These are phyloP conservation scores for Talaromyces verruculosus DNA, from an alignment of 2,329 filamentous ascomycete genomes.

Conservation along the genomic window DNA sequence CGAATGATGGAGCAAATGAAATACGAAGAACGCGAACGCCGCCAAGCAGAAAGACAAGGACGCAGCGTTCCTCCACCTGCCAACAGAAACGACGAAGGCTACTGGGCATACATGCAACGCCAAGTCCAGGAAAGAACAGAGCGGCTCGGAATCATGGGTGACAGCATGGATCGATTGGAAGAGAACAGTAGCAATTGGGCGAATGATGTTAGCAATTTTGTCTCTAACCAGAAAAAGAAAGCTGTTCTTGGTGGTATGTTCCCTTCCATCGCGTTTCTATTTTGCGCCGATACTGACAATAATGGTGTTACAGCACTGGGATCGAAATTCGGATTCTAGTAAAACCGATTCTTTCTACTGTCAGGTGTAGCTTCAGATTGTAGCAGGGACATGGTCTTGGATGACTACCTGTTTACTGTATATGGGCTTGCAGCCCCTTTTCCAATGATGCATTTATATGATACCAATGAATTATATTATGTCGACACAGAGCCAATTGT, in stretches of 20 bases:
- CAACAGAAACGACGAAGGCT: constrained; percentile 59
- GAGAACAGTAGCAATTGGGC: constrained; percentile 80
- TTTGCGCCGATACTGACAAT: background rate
- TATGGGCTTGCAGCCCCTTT: background rate
- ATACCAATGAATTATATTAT: background rate
- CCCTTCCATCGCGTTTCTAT: background rate
- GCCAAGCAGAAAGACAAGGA: constrained; percentile 40
- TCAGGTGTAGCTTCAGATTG: background rate
- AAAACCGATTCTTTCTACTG: background rate
- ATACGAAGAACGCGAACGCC: constrained; percentile 65
- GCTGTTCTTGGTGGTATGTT: constrained; percentile 66
- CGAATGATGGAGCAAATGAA: constrained; percentile 79
- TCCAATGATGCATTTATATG: constrained; percentile 6
- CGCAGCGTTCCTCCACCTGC: constrained; percentile 32
- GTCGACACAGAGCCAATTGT: background rate
- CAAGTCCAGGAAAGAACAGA: constrained; percentile 90
- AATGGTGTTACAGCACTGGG: constrained; percentile 15
- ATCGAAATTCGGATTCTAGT: constrained; percentile 24
- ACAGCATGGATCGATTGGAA: constrained; percentile 79
- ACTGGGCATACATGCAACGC: constrained; percentile 76
- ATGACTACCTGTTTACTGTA: background rate
- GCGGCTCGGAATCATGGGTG: constrained; percentile 76
- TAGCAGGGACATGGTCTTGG: background rate
- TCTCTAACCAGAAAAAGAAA: constrained; percentile 82
- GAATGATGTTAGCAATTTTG: constrained; percentile 83